A percentile compares a stretch with the other conserved stretches of the same genome.
Evolutionary conservation across 345 rosid species (phyloP).

Genomic region (Gossypium arboreum): DNA sequence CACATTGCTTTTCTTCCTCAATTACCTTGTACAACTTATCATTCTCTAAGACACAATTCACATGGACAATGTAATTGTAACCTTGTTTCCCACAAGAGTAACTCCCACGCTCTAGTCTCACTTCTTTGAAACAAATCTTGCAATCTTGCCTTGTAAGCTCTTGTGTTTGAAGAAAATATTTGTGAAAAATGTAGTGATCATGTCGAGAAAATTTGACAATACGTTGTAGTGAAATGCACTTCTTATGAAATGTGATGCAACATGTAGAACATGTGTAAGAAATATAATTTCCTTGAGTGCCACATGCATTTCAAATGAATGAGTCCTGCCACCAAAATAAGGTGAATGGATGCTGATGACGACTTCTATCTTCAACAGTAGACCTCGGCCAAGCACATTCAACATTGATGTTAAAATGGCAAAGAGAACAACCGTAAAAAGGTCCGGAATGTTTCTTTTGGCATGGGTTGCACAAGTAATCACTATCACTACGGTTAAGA

Average conservation of each 20-base stretch:
- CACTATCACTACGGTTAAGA: no score
- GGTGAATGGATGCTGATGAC: background rate
- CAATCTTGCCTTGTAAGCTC: background rate
- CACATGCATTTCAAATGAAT: slow-evolving; percentile 26
- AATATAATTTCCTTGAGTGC: background rate
- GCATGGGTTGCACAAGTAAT: no score
- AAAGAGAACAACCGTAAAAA: background rate
- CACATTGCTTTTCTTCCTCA: background rate
- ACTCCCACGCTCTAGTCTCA: slow-evolving; percentile 14
- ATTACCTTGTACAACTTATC: slow-evolving; percentile 13
- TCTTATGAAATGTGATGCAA: background rate
- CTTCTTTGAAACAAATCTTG: slow-evolving; percentile 4
- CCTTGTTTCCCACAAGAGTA: slow-evolving; percentile 2
- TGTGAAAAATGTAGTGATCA: background rate
- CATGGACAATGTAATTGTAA: slow-evolving; percentile 22
- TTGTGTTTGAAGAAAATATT: background rate
- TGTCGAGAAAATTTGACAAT: slow-evolving; percentile 10
- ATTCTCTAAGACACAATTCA: slow-evolving; percentile 17
- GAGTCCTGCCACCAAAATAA: background rate
- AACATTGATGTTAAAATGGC: background rate
- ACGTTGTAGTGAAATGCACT: background rate
- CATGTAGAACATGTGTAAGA: slow-evolving; percentile 15
- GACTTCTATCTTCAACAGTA: background rate
- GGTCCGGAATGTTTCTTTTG: no score
- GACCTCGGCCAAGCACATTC: background rate